Conservation (phyloP, 768 basidiomycete species). For the Leccinum obscurum region DNA sequence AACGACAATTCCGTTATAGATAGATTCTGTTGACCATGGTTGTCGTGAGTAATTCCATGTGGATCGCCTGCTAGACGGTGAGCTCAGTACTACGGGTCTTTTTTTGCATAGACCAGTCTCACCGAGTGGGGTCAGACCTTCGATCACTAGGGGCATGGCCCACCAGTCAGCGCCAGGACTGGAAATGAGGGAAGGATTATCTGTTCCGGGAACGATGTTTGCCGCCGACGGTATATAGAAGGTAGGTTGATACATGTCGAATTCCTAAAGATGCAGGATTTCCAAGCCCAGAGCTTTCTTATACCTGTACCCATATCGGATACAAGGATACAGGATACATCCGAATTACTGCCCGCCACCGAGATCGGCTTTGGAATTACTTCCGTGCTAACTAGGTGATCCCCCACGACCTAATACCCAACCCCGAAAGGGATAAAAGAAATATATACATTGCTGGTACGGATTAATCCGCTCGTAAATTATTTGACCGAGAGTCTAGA, state of each 20-base stretch:
- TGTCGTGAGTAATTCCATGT: neutral
- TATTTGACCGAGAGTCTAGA: neutral
- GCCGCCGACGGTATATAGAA: neutral
- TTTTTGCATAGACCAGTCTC: neutral
- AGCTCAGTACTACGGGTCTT: neutral
- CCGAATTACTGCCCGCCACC: neutral
- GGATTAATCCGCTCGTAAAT: neutral
- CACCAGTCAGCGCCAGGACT: neutral
- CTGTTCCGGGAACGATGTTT: neutral
- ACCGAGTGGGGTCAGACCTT: neutral
- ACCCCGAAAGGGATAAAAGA: neutral
- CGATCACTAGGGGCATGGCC: neutral
- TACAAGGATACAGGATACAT: neutral
- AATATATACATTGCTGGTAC: neutral
- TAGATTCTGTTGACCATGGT: neutral
- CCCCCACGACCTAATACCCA: neutral
- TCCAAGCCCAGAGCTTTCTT: neutral
- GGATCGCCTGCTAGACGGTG: neutral
- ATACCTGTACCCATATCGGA: neutral
- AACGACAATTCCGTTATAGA: neutral
- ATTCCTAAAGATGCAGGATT: neutral
- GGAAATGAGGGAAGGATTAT: neutral
- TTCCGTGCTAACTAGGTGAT: neutral
- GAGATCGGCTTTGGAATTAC: neutral
- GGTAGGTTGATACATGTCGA: slow-evolving; percentile 6